Evolutionary conservation across 306 rosid species (phyloP), one percentile per base, ranked within the genome.

Genomic region (Trifolium fragiferum): DNA sequence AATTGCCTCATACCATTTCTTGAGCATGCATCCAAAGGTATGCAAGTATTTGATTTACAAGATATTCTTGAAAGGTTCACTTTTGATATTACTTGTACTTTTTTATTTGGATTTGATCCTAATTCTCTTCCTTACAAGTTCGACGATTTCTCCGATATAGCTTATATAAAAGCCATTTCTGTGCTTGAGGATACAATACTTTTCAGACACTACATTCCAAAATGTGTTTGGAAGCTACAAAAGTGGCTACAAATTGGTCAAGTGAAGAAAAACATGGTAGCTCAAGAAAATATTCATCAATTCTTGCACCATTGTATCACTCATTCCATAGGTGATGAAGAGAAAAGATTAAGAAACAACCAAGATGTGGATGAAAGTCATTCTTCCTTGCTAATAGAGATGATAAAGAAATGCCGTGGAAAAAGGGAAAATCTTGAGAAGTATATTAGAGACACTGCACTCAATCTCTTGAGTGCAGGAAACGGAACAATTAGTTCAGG

Each of bases 51-150:
- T 30, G 87, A 87, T 44, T 65, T 87, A 19, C 85, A 78, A 64
- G 84, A 82, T 58, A 47, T 59, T 54, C 40, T 84, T 47, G 59
- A 73, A 9, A 72, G 76, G 44, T 58, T 58, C 18, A 23, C 49
- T 11, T 72, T 74, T 19, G 85, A 87, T 47, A 47, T 11, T n/a
- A 69, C 70, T 2, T 75, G 75, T 44, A 18, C 30, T 3, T 3
- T 63, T 8, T 49, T 77, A 20, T 78, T 84, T 7, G 89, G 87
- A 53, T 40, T 50, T 33, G 87, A 87, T 47, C 81, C 84, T 5
- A 9, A 35, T 3, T 67, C 69, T 8, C 81, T 77, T 35, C 80
- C 85, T 7, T 37, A 16, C 67, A 70, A 78, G 0, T 13, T 25
- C 38, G 3, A 11, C 2, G 51, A 72, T 14, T 25, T 78, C 8